These are phyloP conservation scores for Cercophora sp. DNA, from an alignment of 495 filamentous ascomycete species.

Conservation along the genomic window DNA sequence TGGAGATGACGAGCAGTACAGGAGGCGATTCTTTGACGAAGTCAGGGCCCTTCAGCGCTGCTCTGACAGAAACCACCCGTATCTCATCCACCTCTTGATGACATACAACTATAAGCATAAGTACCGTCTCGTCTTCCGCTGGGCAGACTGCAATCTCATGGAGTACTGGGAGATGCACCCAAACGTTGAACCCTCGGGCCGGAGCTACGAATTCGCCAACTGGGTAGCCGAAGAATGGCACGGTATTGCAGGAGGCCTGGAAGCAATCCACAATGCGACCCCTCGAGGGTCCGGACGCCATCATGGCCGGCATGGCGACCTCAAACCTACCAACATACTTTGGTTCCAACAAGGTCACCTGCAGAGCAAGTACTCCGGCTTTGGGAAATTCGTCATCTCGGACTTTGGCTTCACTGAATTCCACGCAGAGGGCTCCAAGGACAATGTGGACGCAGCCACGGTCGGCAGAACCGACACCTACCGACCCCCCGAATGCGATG, in stretches of 20 bases:
- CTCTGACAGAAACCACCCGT: background rate
- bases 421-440: background rate
- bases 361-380: background rate
- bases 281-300: background rate
- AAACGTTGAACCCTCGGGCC: background rate
- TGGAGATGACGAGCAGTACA: background rate
- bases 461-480: background rate
- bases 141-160: slow-evolving; percentile 2
- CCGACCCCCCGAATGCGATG: slow-evolving; percentile 6
- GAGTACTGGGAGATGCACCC: background rate
- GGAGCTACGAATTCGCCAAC: background rate
- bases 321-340: background rate
- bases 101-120: background rate
- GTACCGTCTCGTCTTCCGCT: slow-evolving; percentile 4
- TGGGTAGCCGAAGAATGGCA: background rate
- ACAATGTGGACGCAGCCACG: background rate
- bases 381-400: slow-evolving; percentile 1
- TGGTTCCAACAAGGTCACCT: background rate
- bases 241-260: background rate
- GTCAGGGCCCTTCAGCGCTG: background rate
- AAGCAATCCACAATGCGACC: slow-evolving; percentile 1
- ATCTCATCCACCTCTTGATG: slow-evolving; percentile 1
- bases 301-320: slow-evolving; percentile 3
- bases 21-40: background rate
- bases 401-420: slow-evolving; percentile 8